A percentile compares a stretch with the other conserved stretches of the same genome.
Evolutionary conservation across 768 basidiomycete species (phyloP).

Genomic region (Mycena haematopus): DNA sequence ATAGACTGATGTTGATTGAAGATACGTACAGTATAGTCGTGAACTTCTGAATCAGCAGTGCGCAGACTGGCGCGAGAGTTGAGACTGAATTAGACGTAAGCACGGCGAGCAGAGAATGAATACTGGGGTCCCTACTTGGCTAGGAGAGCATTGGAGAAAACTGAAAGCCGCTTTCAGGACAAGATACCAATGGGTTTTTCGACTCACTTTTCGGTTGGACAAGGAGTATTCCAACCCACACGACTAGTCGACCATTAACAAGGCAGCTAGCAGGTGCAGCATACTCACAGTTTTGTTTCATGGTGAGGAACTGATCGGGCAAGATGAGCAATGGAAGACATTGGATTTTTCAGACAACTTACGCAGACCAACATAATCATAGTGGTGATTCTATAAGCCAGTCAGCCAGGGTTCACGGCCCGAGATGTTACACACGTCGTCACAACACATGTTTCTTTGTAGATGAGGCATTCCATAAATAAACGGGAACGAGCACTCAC

Average conservation of each 20-base stretch:
- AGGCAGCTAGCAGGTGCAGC: too few relatives aligned
- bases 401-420: not conserved
- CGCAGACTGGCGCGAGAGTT: not conserved
- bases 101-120: too few relatives aligned
- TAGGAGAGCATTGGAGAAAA: slow-evolving; percentile 14
- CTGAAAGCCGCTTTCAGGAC: not conserved
- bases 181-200: not conserved
- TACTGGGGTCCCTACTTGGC: not conserved
- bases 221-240: slow-evolving; percentile 11
- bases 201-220: slow-evolving; percentile 14
- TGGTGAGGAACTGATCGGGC: slow-evolving; percentile 9
- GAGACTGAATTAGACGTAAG: too few relatives aligned
- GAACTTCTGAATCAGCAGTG: not conserved
- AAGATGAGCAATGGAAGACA: not conserved
- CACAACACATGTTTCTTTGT: slow-evolving; percentile 14
- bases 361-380: slow-evolving; percentile 13
- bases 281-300: slow-evolving; percentile 10
- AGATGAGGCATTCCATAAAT: not conserved
- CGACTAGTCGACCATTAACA: not conserved
- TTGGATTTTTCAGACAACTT: not conserved
- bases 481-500: not conserved
- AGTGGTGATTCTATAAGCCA: slow-evolving; percentile 4
- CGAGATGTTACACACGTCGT: not conserved
- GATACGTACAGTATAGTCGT: slow-evolving; percentile 1
- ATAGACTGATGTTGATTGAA: not conserved